Evolutionary conservation across 2,329 filamentous ascomycete species (phyloP).

Genomic region (Verticillium nonalfalfae): DNA sequence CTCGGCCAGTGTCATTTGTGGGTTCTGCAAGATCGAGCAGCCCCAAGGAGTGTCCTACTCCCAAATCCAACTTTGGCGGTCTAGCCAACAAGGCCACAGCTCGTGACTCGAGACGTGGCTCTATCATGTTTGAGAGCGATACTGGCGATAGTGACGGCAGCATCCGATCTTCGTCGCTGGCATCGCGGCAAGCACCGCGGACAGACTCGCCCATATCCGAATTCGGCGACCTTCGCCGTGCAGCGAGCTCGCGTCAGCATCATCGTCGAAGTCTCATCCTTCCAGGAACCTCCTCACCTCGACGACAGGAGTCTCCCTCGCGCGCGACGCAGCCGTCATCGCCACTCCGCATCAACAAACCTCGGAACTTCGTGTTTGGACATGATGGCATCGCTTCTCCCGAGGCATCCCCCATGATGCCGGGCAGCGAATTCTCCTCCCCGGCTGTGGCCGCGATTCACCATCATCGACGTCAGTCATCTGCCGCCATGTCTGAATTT

Average conservation of each 20-base stretch:
- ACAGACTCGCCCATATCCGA: constrained; percentile 92
- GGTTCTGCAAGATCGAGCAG: constrained; percentile 83
- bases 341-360: constrained; percentile 79
- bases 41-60: constrained; percentile 84
- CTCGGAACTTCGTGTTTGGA: constrained; percentile 54
- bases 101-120: constrained; percentile 65
- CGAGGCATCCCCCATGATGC: constrained; percentile 81
- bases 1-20: constrained; percentile 47
- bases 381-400: constrained; percentile 72
- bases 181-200: constrained; percentile 60
- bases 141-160: constrained; percentile 83
- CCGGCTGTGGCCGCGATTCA: constrained; percentile 54
- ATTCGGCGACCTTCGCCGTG: constrained; percentile 66
- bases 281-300: constrained; percentile 70
- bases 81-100: constrained; percentile 51
- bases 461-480: constrained; percentile 86
- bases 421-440: constrained; percentile 74
- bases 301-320: constrained; percentile 83
- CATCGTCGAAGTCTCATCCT: constrained; percentile 85
- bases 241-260: constrained; percentile 72
- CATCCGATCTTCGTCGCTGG: constrained; percentile 69
- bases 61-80: constrained; percentile 68
- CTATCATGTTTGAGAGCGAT: constrained; percentile 79
- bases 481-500: constrained; percentile 71
- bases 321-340: constrained; percentile 71